phyloP scores from a whole-genome alignment of 2,329 filamentous ascomycete genomes.

The Aphanocladium album region DNA sequence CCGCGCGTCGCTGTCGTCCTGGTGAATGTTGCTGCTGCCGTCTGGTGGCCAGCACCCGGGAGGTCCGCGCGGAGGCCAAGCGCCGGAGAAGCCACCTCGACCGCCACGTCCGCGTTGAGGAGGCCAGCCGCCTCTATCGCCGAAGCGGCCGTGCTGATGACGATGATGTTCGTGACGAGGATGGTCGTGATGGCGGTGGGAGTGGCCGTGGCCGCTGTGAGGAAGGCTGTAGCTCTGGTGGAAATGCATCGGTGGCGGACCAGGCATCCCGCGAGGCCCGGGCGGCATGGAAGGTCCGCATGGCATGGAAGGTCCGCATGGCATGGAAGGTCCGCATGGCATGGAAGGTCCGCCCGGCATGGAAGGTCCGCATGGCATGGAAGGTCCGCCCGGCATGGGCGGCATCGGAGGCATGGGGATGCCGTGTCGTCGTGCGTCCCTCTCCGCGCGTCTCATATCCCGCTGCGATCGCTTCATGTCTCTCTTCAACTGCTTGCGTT shows the following conservation, averaged over 20 bases:
- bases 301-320: constrained; percentile 1
- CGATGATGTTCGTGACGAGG: constrained; percentile 11
- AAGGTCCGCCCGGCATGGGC: background rate
- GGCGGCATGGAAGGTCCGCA: constrained; percentile 1
- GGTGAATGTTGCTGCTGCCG: no score
- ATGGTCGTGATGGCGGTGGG: constrained; percentile 9
- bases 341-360: no score
- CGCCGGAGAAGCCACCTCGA: constrained; percentile 13
- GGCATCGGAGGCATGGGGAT: constrained; percentile 5
- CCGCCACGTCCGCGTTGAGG: background rate
- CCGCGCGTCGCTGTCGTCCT: constrained; percentile 11
- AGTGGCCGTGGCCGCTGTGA: background rate
- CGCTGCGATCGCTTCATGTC: constrained; percentile 27
- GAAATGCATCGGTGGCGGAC: background rate
- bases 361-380: constrained; percentile 2
- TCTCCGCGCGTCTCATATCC: constrained; percentile 26
- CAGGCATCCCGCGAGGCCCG: background rate
- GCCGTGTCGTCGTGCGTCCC: constrained; percentile 24
- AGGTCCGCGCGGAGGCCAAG: background rate
- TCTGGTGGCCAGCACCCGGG: constrained; percentile 34
- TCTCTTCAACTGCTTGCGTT: constrained; percentile 20
- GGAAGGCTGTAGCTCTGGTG: background rate
- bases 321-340: background rate
- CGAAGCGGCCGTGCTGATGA: constrained; percentile 11
- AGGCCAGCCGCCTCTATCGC: background rate